These are phyloP conservation scores for Chamaenerion angustifolium DNA, from an alignment of 345 rosid species.

Conservation along the genomic window DNA sequence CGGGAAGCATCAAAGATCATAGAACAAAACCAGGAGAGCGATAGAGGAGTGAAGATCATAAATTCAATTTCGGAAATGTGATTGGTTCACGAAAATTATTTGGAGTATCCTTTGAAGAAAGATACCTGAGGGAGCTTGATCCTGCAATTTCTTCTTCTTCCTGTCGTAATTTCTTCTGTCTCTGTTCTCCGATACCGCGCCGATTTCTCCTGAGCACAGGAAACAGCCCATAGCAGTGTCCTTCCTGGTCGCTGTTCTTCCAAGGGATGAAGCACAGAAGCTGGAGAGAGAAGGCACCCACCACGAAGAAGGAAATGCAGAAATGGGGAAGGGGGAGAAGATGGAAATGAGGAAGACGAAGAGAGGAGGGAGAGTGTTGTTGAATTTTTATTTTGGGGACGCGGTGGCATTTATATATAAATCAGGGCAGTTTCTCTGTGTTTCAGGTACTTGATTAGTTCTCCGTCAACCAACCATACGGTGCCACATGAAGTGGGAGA, in stretches of 20 bases:
- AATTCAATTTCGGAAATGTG: too few relatives aligned
- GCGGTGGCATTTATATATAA: not conserved
- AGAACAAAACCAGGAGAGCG: too few relatives aligned
- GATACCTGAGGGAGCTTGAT: conserved; percentile 6
- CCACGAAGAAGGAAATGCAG: not conserved
- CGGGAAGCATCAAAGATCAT: too few relatives aligned
- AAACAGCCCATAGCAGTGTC: conserved; percentile 12
- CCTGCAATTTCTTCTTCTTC: not conserved
- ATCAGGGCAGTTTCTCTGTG: too few relatives aligned
- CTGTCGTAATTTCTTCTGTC: not conserved
- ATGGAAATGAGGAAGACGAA: not conserved
- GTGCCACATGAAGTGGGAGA: too few relatives aligned
- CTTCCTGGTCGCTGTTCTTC: not conserved
- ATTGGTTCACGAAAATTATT: not conserved
- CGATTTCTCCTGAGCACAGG: conserved; percentile 5
- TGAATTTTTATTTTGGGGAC: not conserved
- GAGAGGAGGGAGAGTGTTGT: not conserved
- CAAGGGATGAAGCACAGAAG: not conserved
- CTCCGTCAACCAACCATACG: too few relatives aligned
- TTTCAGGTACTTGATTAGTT: too few relatives aligned
- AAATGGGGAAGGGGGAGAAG: not conserved
- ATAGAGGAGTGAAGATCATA: too few relatives aligned
- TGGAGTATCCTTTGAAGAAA: not conserved
- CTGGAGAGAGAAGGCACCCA: not conserved
- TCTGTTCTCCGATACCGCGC: not conserved